A percentile compares a stretch with the other conserved stretches of the same genome.
These are phyloP conservation scores for Cucumis melo DNA, from an alignment of 306 rosid genomes.

Conservation along the genomic window DNA sequence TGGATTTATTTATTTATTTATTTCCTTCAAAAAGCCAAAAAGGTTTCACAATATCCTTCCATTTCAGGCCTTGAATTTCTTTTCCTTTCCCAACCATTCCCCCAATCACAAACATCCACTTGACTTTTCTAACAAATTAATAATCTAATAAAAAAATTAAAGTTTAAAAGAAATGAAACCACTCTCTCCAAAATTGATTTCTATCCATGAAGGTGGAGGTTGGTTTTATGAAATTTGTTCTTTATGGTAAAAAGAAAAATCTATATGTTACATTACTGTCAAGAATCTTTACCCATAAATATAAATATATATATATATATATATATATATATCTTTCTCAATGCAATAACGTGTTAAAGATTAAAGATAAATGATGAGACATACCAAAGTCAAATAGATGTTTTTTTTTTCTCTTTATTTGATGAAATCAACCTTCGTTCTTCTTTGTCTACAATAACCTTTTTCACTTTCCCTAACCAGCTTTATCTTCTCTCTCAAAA, in stretches of 20 bases:
- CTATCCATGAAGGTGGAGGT: neutral
- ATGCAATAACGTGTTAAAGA: slow-evolving; percentile 10
- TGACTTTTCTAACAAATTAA: neutral
- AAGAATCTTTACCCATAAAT: neutral
- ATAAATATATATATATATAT: too few species aligned
- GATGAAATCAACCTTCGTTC: slow-evolving; percentile 78
- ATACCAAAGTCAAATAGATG: slow-evolving; percentile 72
- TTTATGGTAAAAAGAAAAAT: neutral
- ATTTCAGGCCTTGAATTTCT: neutral
- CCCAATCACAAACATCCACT: neutral
- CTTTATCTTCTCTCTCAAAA: neutral
- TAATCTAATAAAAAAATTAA: neutral
- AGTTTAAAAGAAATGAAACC: neutral
- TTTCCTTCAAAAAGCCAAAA: neutral
- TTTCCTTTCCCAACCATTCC: neutral
- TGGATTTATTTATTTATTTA: neutral
- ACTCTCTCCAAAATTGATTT: neutral
- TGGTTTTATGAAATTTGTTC: neutral
- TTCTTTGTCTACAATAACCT: slow-evolving; percentile 76
- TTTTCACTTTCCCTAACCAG: neutral
- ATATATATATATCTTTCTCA: neutral
- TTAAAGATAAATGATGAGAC: slow-evolving; percentile 3
- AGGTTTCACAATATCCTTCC: neutral
- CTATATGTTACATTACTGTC: too few species aligned
- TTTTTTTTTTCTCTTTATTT: slow-evolving; percentile 39